Evolutionary conservation across 2,329 filamentous ascomycete genomes (phyloP), one percentile per base, ranked within the genome.

Genomic region (Clonostachys solani): DNA sequence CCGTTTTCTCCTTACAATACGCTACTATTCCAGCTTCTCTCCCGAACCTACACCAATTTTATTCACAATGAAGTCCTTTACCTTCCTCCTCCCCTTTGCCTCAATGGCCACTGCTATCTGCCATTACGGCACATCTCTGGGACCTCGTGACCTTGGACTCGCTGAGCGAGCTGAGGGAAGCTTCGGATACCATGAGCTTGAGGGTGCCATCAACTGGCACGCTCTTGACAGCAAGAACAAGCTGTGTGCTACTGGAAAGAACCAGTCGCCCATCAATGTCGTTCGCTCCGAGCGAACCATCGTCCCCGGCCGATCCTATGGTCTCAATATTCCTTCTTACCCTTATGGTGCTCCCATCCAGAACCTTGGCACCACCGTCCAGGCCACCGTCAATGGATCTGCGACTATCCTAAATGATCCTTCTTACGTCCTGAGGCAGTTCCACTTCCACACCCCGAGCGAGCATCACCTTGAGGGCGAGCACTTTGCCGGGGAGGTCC

Each of bases 391-490:
- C 35, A 73, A 73, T 50, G 74, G 75, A 40, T 72, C 68, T 10
- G 67, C 75, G 2, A 62, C 52, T 2, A 58, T 72, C 43, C 61
- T 56, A 2, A 65, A 62, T 36, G 15, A 18, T 12, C 57, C 57
- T 37, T 58, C 65, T 16, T 78, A 71, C 60, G 56, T 50, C 2
- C 65, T 80, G 29, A 63, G 60, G 41, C 77, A 81, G 53, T 80
- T 78, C 65, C 78, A 81, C 60, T 76, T 81, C 63, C 78, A 81
- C 61, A 77, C 74, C 0, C 77, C 78, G 5, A 74, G 72, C 42
- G 78, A 82, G 66, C 78, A 82, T 55, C 71, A 70, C 46, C 64
- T 81, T 60, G 50, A 66, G 61, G 55, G 65, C 40, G 63, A 66
- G 51, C 58, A 64, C 54, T 71, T 60, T 47, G 63, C 68, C 13